A percentile compares a stretch with the other conserved stretches of the same genome.
These are phyloP conservation scores for Talaromyces sp. DNA, from an alignment of 2,329 filamentous ascomycete genomes.

Conservation along the genomic window DNA sequence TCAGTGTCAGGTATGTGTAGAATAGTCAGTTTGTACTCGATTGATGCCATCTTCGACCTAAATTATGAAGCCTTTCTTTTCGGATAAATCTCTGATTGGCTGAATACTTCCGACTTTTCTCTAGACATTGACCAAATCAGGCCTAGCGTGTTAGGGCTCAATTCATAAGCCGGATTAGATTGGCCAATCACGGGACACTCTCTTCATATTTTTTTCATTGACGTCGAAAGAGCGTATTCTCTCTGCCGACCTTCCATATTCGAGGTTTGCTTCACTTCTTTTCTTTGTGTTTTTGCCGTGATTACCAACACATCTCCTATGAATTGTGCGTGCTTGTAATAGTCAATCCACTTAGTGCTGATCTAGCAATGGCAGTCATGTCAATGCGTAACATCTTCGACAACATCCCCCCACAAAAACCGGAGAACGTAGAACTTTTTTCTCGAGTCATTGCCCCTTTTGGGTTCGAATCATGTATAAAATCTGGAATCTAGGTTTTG, in stretches of 20 bases:
- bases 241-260: constrained; percentile 3
- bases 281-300: background rate
- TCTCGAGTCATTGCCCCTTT: constrained; percentile 10
- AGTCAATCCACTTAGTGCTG: too few species aligned
- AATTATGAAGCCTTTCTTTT: background rate
- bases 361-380: too few species aligned
- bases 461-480: background rate
- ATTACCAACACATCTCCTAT: background rate
- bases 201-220: background rate
- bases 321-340: background rate
- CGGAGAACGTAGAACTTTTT: background rate
- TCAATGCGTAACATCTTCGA: too few species aligned
- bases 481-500: background rate
- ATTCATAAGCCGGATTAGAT: background rate
- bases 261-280: background rate
- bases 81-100: background rate
- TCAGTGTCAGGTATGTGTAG: background rate
- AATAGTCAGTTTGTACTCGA: constrained; percentile 4
- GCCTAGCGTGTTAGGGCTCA: background rate
- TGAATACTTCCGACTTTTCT: background rate
- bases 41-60: background rate
- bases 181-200: background rate
- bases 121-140: background rate
- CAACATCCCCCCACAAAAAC: background rate
- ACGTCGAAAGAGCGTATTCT: background rate